phyloP scores from a whole-genome alignment of 257 asterid genomes.

The Leptodermis oblonga region DNA sequence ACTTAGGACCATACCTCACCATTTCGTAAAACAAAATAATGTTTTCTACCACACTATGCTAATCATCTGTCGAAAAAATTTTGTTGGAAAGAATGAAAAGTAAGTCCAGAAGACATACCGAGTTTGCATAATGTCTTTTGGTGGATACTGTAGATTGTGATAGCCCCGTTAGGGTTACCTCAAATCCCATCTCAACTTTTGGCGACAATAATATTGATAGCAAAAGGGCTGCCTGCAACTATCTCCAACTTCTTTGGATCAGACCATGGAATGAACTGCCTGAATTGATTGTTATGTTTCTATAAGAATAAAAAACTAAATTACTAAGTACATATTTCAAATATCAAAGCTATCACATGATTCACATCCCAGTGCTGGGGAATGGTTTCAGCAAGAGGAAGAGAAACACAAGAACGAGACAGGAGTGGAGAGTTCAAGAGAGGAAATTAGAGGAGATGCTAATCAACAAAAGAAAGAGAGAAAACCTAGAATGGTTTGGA shows the following conservation, averaged over 20 bases:
- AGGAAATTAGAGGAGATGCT: no score
- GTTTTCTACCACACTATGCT: conserved; percentile 71
- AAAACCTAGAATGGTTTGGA: no score
- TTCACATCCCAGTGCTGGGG: conserved; percentile 96
- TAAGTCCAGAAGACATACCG: conserved; percentile 45
- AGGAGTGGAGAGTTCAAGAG: no score
- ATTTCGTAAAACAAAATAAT: conserved; percentile 69
- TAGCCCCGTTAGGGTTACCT: conserved; percentile 74
- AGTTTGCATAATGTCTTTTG: conserved; percentile 81
- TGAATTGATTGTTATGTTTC: conserved; percentile 23
- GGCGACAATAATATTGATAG: conserved; percentile 75
- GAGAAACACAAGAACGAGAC: no score
- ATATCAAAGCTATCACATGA: conserved; percentile 67
- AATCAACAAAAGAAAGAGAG: no score
- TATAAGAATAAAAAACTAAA: conserved; percentile 12
- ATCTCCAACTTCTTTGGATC: conserved; percentile 95
- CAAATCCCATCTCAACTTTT: conserved; percentile 65
- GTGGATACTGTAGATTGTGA: conserved; percentile 47
- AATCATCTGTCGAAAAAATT: conserved; percentile 69
- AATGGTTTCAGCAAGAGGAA: conserved; percentile 95
- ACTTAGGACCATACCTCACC: conserved; percentile 52
- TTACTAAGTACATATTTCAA: background rate
- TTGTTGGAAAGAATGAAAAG: background rate
- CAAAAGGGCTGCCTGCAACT: conserved; percentile 88
- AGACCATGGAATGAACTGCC: conserved; percentile 97